Conservation (phyloP, 106 monocot species). For the Acorus gramineus region DNA sequence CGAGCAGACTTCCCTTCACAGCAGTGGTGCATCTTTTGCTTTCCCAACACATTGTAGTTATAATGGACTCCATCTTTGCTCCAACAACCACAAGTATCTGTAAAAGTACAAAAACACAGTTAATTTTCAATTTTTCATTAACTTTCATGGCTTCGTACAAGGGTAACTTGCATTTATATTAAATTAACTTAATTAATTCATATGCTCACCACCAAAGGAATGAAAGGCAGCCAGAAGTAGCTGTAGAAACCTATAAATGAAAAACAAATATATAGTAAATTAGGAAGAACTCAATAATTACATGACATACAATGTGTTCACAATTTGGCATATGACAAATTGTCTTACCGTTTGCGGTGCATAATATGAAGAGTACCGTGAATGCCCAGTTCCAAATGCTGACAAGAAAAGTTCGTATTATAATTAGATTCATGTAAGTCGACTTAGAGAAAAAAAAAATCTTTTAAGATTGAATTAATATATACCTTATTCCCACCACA, state of each 20-base stretch:
- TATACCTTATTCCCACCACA: slow-evolving; percentile 35
- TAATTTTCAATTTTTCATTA: not conserved
- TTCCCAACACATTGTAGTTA: slow-evolving; percentile 36
- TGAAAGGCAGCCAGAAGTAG: slow-evolving; percentile 27
- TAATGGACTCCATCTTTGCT: slow-evolving; percentile 32
- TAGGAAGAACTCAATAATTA: too few relatives aligned
- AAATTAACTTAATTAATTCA: not conserved
- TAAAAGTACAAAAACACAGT: not conserved
- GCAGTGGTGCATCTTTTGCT: slow-evolving; percentile 18
- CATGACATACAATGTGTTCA: too few relatives aligned
- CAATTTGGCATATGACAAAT: not conserved
- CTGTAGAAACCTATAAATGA: slow-evolving; percentile 22
- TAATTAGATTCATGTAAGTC: too few relatives aligned
- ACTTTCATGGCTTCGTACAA: not conserved
- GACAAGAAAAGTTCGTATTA: slow-evolving; percentile 2
- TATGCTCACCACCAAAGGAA: slow-evolving; percentile 31
- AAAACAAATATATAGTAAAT: too few relatives aligned
- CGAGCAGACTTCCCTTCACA: slow-evolving; percentile 22
- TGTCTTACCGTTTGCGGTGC: slow-evolving; percentile 32
- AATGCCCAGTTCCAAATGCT: slow-evolving; percentile 42
- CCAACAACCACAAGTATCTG: slow-evolving; percentile 42
- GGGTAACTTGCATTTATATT: not conserved
- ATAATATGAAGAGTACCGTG: slow-evolving; percentile 34
- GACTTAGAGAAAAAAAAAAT: too few relatives aligned
- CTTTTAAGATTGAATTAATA: not conserved